phyloP scores from a whole-genome alignment of 1,139 yeast species.

The Suhomyces choctaworum region DNA sequence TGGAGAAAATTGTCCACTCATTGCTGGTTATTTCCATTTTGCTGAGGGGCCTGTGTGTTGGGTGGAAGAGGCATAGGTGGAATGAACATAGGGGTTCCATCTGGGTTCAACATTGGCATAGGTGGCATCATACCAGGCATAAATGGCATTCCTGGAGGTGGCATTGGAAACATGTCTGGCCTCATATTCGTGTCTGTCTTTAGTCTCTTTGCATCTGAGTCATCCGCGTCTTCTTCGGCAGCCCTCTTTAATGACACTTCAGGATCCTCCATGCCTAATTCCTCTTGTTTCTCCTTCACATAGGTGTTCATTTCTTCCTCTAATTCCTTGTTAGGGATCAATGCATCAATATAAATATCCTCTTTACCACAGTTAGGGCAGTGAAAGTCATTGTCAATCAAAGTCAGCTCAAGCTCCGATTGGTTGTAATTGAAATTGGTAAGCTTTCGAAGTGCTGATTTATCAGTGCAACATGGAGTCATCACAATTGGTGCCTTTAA shows the following conservation, averaged over 20 bases:
- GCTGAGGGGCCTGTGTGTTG: background rate
- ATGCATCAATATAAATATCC: conserved; percentile 74
- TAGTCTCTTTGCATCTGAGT: conserved; percentile 33
- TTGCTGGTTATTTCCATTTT: no score
- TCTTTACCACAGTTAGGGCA: conserved; percentile 84
- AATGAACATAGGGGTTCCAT: conserved; percentile 18
- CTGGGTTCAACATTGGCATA: conserved; percentile 14
- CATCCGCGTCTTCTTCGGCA: conserved; percentile 23
- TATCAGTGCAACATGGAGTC: conserved; percentile 77
- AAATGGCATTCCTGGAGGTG: conserved; percentile 17
- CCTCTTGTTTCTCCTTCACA: conserved; percentile 43
- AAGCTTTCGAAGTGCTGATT: conserved; percentile 55
- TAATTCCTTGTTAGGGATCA: conserved; percentile 60
- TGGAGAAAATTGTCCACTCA: no score
- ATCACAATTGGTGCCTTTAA: conserved; percentile 69
- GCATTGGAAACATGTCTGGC: conserved; percentile 19
- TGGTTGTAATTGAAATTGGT: conserved; percentile 42
- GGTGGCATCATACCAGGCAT: conserved; percentile 17
- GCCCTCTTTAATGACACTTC: conserved; percentile 25
- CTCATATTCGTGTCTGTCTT: conserved; percentile 26
- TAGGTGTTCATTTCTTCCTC: conserved; percentile 55
- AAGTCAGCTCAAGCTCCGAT: conserved; percentile 58
- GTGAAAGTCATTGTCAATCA: conserved; percentile 81
- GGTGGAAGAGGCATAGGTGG: conserved; percentile 13
- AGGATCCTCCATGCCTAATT: conserved; percentile 44